Evolutionary conservation across 169 alveolate genomes (phyloP).

Genomic region (Sarcocystis neurona): DNA sequence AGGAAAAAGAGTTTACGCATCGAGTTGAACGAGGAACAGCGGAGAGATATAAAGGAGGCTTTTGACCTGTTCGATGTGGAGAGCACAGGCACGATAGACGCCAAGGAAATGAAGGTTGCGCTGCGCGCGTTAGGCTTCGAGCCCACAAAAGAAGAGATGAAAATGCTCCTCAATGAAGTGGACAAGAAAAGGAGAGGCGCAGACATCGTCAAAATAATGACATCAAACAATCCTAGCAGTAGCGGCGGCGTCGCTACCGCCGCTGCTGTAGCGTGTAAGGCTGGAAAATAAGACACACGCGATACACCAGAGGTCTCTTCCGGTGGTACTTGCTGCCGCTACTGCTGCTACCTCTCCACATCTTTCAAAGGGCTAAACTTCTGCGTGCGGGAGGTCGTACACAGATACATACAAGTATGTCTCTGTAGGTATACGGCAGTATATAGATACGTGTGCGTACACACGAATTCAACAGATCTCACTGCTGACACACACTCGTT

Average conservation of each 20-base stretch:
- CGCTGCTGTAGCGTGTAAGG: neutral
- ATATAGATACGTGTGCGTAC: too few species aligned
- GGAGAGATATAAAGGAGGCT: slow-evolving; percentile 89
- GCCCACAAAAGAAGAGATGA: slow-evolving; percentile 92
- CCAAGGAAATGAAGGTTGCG: slow-evolving; percentile 96
- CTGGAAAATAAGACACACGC: neutral
- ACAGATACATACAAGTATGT: too few species aligned
- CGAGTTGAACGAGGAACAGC: slow-evolving; percentile 58
- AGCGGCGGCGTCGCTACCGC: neutral
- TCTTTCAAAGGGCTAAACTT: too few species aligned
- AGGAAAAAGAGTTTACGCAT: slow-evolving; percentile 38
- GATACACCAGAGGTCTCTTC: too few species aligned
- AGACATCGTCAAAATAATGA: slow-evolving; percentile 1
- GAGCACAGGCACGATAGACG: slow-evolving; percentile 86
- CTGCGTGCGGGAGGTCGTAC: too few species aligned
- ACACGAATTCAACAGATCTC: too few species aligned
- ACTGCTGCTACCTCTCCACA: too few species aligned
- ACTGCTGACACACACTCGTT: too few species aligned
- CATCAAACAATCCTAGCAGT: neutral
- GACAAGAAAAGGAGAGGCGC: slow-evolving; percentile 57
- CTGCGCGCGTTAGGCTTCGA: slow-evolving; percentile 98
- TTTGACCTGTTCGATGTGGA: slow-evolving; percentile 95
- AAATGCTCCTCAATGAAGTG: slow-evolving; percentile 72
- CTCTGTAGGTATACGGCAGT: too few species aligned
- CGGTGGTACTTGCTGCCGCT: too few species aligned